Percentiles rank a stretch among this genome's conserved stretches.
These are phyloP conservation scores for Staphylotrichum longicolle DNA, from an alignment of 495 filamentous ascomycete species.

Conservation along the genomic window DNA sequence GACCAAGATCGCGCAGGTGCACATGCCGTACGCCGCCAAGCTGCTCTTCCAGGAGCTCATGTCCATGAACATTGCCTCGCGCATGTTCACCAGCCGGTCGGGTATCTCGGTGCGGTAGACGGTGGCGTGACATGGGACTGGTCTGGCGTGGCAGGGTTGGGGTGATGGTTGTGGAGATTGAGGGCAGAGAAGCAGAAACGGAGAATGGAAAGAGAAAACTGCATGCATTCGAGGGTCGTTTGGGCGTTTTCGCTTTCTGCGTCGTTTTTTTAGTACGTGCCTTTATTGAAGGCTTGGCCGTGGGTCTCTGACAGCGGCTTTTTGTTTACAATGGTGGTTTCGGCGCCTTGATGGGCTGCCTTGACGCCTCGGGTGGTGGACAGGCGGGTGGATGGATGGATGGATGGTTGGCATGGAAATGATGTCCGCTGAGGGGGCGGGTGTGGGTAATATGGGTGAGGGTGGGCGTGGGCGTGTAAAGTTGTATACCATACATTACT, in stretches of 20 bases:
- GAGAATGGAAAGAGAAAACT: constrained; percentile 8
- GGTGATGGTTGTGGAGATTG: not conserved
- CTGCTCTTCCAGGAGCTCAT: constrained; percentile 96
- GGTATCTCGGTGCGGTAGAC: constrained; percentile 63
- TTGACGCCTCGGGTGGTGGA: no score
- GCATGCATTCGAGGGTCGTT: constrained; percentile 18
- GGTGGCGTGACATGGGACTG: not conserved
- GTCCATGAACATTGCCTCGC: constrained; percentile 95
- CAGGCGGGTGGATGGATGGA: no score
- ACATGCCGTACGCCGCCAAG: constrained; percentile 98
- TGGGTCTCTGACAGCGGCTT: no score
- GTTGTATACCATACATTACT: no score
- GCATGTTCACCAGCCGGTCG: constrained; percentile 89
- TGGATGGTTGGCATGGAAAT: not conserved
- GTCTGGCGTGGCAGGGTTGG: not conserved
- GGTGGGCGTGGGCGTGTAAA: no score
- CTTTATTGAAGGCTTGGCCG: no score
- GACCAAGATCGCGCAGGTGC: constrained; percentile 93
- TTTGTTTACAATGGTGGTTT: no score
- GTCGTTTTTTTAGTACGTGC: not conserved
- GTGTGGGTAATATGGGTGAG: no score
- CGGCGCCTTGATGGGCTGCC: not conserved
- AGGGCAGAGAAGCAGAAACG: no score
- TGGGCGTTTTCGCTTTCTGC: constrained; percentile 6
- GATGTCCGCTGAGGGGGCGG: not conserved